A percentile compares a stretch with the other conserved stretches of the same genome.
These are phyloP conservation scores for Trichophyton simii DNA, from an alignment of 2,329 filamentous ascomycete species.

Conservation along the genomic window DNA sequence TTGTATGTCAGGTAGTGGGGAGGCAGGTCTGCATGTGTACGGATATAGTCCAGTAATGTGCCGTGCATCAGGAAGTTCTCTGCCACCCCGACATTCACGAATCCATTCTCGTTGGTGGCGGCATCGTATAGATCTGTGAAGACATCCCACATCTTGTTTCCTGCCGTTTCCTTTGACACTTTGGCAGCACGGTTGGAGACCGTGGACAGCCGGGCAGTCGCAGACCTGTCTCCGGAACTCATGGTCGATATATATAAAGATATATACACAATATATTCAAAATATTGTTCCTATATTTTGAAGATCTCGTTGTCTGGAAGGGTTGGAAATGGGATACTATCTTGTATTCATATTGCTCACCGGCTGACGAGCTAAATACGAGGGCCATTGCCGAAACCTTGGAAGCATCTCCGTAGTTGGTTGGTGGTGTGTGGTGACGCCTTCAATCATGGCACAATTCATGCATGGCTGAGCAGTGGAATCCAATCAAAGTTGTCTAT, in stretches of 20 bases:
- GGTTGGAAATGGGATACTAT: not conserved
- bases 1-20: slow-evolving; percentile 31
- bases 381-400: not conserved
- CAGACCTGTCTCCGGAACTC: not conserved
- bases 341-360: not conserved
- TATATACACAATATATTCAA: not conserved
- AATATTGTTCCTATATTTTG: too few relatives aligned
- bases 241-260: not conserved
- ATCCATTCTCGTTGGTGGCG: slow-evolving; percentile 24
- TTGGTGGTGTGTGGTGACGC: too few relatives aligned
- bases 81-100: slow-evolving; percentile 24
- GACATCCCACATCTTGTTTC: slow-evolving; percentile 32
- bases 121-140: slow-evolving; percentile 36
- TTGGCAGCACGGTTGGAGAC: slow-evolving; percentile 14
- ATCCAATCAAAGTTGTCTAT: too few relatives aligned
- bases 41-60: slow-evolving; percentile 29
- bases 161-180: slow-evolving; percentile 8
- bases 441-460: too few relatives aligned
- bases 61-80: slow-evolving; percentile 29
- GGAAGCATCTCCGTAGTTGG: too few relatives aligned
- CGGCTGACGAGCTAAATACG: too few relatives aligned
- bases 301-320: not conserved
- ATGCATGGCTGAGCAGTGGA: too few relatives aligned
- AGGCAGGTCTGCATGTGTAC: slow-evolving; percentile 26
- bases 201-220: not conserved